Evolutionary conservation across 108 stramenopile species (phyloP).

Genomic region (Nannochloropsis salina): DNA sequence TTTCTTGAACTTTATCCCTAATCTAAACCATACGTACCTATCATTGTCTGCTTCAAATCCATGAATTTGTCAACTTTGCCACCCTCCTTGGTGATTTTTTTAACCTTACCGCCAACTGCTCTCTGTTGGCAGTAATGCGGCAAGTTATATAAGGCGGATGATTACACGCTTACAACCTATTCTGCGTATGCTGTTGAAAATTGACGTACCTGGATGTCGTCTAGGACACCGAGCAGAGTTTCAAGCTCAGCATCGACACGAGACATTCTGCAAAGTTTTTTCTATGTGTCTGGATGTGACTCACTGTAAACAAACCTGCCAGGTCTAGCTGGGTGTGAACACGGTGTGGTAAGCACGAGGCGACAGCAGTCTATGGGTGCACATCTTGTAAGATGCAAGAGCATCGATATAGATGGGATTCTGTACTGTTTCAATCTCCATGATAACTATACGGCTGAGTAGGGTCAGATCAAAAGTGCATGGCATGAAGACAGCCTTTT

Average conservation of each 20-base stretch:
- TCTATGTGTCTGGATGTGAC: no score
- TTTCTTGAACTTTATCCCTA: no score
- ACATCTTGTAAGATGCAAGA: no score
- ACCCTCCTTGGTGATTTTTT: conserved; percentile 1
- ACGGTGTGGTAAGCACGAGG: no score
- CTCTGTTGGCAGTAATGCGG: not conserved
- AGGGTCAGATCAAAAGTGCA: no score
- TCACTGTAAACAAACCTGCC: no score
- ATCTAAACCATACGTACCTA: not conserved
- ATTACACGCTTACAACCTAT: not conserved
- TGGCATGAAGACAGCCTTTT: no score
- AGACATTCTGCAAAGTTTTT: not conserved
- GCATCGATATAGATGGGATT: no score
- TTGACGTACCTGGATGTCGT: not conserved
- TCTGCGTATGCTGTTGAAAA: not conserved
- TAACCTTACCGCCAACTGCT: not conserved
- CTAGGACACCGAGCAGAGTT: not conserved
- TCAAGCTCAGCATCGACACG: not conserved
- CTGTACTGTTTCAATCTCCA: no score
- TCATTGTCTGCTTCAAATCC: not conserved
- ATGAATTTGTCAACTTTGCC: conserved; percentile 17
- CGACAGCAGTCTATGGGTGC: no score
- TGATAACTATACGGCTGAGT: no score
- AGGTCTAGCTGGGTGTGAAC: no score
- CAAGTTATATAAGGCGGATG: not conserved